Evolutionary conservation across 2,329 filamentous ascomycete species (phyloP), one percentile per base, ranked within the genome.

Genomic region (Emericellopsis atlantica): DNA sequence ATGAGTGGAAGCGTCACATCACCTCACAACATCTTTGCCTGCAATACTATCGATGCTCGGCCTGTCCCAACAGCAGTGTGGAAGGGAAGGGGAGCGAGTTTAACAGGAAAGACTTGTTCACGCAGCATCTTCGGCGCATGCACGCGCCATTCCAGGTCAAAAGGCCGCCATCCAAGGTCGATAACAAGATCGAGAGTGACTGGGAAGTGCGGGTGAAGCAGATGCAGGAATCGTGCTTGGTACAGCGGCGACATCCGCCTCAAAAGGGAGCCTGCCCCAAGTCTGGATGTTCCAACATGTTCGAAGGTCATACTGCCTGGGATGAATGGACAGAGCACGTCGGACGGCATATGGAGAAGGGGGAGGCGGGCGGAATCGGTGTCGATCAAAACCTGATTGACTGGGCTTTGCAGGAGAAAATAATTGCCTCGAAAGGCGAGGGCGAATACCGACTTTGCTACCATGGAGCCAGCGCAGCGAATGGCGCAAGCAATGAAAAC

Each of bases 1-100:
- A 96, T 54, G 90, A 96, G 59, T 98, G 90, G 90, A 96, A 96
- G 60, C 77, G 90, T 4, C 92, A 98, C 54, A 86, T 95, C 54
- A 75, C 79, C 14, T 94, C 87, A 0, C 87, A 95, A 51, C 92
- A 98, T 61, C 72, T 98, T 18, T 81, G 77, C 48, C 56, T 81
- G 15, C 72, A 73, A 38, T 81, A 73, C 48, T 81, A 81, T 50
- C 70, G 77, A 16, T 81, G 77, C 47, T 80, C 77, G 0, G 65
- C 70, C 2, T 81, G 77, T 44, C 70, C 74, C 0, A 66, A 70
- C 43, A 69, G 61, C 43, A 64, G 65, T 2, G 58, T 62, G 0
- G 73, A 77, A 44, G 72, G 73, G 29, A 76, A 73, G 46, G 72
- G 71, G 4, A 78, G 77, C 45, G 77, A 81, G 57, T 95, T 95